phyloP scores from a whole-genome alignment of 805 yeast genomes.

The Wickerhamiella parazyma region DNA sequence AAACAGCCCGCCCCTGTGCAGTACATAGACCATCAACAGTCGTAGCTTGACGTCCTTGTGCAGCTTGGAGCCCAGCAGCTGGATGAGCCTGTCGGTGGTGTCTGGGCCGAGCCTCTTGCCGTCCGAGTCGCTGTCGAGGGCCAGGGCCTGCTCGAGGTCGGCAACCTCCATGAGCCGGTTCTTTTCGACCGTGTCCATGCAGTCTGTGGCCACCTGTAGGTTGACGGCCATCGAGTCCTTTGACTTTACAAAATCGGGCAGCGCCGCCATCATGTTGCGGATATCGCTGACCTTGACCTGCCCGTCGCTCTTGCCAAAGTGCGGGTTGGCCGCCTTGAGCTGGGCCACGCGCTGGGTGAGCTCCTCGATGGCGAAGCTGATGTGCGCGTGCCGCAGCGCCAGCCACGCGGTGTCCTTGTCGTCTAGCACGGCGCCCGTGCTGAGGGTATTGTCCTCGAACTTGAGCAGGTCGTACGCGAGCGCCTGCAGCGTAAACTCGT shows the following conservation, averaged over 20 bases:
- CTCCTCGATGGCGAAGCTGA: constrained; percentile 55
- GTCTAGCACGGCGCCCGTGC: constrained; percentile 41
- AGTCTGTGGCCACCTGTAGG: constrained; percentile 38
- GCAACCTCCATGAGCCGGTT: constrained; percentile 57
- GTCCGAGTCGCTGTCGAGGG: constrained; percentile 56
- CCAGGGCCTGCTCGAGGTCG: constrained; percentile 74
- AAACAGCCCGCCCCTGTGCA: constrained; percentile 58
- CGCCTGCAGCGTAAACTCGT: constrained; percentile 85
- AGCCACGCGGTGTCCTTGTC: constrained; percentile 62
- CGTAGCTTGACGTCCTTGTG: constrained; percentile 48
- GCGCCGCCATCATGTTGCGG: constrained; percentile 46
- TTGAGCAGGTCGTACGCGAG: constrained; percentile 66
- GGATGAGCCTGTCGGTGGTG: constrained; percentile 49
- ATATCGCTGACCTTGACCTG: constrained; percentile 58
- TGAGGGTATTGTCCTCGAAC: constrained; percentile 33
- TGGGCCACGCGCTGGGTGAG: constrained; percentile 47
- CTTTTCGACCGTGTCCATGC: constrained; percentile 45
- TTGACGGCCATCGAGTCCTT: constrained; percentile 26
- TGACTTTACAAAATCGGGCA: constrained; percentile 27
- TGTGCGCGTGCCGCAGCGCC: constrained; percentile 56
- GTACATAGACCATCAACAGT: constrained; percentile 55
- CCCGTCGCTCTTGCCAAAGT: constrained; percentile 52
- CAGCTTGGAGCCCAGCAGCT: constrained; percentile 36
- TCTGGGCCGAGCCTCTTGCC: constrained; percentile 44
- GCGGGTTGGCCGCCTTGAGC: constrained; percentile 57